phyloP scores from a whole-genome alignment of 768 basidiomycete species.

The Pleurotus tuber-regium region DNA sequence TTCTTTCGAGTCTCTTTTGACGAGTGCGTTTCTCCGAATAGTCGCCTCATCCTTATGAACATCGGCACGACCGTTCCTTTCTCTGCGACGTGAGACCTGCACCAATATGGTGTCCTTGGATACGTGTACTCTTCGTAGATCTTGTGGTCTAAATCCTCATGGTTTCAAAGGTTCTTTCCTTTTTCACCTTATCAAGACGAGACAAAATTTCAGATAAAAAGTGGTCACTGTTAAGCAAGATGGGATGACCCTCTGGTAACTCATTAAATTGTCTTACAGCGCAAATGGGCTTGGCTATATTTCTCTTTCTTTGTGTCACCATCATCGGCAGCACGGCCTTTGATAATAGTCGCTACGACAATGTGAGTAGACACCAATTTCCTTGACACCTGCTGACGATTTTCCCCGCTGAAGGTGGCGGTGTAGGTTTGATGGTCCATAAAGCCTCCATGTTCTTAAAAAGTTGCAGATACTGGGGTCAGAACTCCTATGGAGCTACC shows the following conservation, averaged over 20 bases:
- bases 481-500: slow-evolving; percentile 69
- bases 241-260: neutral
- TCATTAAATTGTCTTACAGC: neutral
- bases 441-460: neutral
- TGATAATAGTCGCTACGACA: slow-evolving; percentile 60
- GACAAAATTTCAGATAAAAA: neutral
- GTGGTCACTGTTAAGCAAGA: neutral
- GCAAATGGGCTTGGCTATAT: neutral
- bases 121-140: slow-evolving; percentile 3
- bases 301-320: slow-evolving; percentile 15
- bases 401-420: slow-evolving; percentile 39
- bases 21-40: neutral
- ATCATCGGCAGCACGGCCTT: slow-evolving; percentile 34
- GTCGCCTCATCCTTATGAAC: neutral
- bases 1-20: neutral
- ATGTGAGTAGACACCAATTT: slow-evolving; percentile 46
- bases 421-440: slow-evolving; percentile 38
- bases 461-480: slow-evolving; percentile 63
- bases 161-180: slow-evolving; percentile 2
- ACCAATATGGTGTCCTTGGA: slow-evolving; percentile 9
- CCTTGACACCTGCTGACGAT: neutral
- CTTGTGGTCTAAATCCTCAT: slow-evolving; percentile 3
- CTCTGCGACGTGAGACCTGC: neutral
- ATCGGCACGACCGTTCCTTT: neutral
- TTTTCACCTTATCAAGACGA: neutral